These are phyloP conservation scores for Kwoniella bestiolae DNA, from an alignment of 768 basidiomycete genomes.

Conservation along the genomic window DNA sequence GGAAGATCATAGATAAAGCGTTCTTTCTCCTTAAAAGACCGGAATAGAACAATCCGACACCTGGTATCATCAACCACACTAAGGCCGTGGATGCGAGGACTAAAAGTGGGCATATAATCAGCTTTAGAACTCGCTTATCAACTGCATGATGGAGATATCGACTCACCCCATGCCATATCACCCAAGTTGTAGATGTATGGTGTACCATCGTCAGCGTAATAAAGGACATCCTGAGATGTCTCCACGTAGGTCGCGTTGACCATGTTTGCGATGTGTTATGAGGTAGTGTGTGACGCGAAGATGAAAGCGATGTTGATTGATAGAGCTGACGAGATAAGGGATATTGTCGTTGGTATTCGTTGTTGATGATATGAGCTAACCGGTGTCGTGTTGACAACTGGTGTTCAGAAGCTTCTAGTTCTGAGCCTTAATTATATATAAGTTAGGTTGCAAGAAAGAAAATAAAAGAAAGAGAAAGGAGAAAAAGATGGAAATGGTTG, in stretches of 20 bases:
- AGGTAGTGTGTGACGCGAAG: background rate
- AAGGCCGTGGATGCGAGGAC: constrained; percentile 49
- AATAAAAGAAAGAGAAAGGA: constrained; percentile 2
- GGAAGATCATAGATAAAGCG: constrained; percentile 59
- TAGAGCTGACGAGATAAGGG: background rate
- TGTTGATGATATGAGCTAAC: background rate
- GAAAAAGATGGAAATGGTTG: background rate
- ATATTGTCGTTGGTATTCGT: background rate
- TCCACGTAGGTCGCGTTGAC: constrained; percentile 53
- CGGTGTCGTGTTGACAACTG: background rate
- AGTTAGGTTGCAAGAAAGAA: background rate
- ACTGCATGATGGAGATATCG: background rate
- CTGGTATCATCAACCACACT: constrained; percentile 60
- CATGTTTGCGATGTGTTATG: constrained; percentile 29
- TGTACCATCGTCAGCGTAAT: constrained; percentile 41
- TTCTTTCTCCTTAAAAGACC: constrained; percentile 59
- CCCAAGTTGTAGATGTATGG: constrained; percentile 51
- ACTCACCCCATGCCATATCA: constrained; percentile 56
- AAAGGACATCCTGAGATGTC: constrained; percentile 45
- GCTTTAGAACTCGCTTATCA: background rate
- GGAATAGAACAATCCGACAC: constrained; percentile 54
- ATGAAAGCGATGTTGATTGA: background rate
- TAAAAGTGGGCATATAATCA: constrained; percentile 15
- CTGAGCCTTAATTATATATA: background rate
- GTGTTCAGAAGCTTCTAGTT: background rate